Evolutionary conservation across 805 yeast species (phyloP).

Genomic region (Saccharomyces mikatae): DNA sequence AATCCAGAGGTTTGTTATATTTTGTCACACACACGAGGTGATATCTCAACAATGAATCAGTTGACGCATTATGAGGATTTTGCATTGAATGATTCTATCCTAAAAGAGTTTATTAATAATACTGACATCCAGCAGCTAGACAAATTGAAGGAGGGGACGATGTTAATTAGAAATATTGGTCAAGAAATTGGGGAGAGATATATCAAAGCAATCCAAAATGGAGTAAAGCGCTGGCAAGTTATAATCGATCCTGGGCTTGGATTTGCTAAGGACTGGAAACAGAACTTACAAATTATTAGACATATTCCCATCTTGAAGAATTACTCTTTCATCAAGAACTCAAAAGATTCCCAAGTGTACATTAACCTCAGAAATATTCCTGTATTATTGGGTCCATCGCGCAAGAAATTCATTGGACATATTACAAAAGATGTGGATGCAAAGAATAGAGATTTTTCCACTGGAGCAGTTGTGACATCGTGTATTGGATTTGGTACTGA

Average conservation of each 20-base stretch:
- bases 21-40: slow-evolving; percentile 79
- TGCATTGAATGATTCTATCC: slow-evolving; percentile 24
- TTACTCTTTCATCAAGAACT: slow-evolving; percentile 31
- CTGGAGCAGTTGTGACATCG: slow-evolving; percentile 66
- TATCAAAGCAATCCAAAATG: slow-evolving; percentile 46
- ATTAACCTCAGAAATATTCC: slow-evolving; percentile 41
- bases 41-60: slow-evolving; percentile 60
- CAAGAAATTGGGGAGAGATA: slow-evolving; percentile 57
- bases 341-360: slow-evolving; percentile 16
- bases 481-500: slow-evolving; percentile 68
- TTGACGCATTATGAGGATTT: slow-evolving; percentile 46
- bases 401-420: slow-evolving; percentile 79
- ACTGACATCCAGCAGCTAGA: slow-evolving; percentile 8
- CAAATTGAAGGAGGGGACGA: slow-evolving; percentile 15
- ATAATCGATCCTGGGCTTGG: slow-evolving; percentile 94
- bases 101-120: neutral
- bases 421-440: slow-evolving; percentile 53
- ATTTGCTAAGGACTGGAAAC: slow-evolving; percentile 75
- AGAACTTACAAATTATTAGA: slow-evolving; percentile 60
- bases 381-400: slow-evolving; percentile 75
- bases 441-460: slow-evolving; percentile 60
- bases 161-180: slow-evolving; percentile 49
- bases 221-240: slow-evolving; percentile 83
- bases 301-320: slow-evolving; percentile 40
- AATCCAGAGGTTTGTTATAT: slow-evolving; percentile 64